Evolutionary conservation across 768 basidiomycete species (phyloP), one percentile per base, ranked within the genome.

Genomic region (Ephemerocybe angulata): DNA sequence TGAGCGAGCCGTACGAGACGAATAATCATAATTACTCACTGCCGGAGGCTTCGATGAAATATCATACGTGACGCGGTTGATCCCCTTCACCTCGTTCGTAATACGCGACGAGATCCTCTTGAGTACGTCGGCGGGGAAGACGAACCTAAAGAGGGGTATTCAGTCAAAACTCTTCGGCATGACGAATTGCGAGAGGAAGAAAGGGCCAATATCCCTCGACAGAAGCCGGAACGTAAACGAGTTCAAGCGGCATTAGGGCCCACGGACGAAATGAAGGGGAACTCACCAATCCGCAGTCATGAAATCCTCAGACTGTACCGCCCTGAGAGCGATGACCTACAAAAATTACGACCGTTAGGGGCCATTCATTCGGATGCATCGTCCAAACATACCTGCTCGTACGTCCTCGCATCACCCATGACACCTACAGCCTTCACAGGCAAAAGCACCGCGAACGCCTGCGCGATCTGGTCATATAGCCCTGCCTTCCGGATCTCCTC

Each of bases 251-350:
- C n/a, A n/a, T n/a, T n/a, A n/a, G n/a, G n/a, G n/a, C n/a, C n/a
- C n/a, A n/a, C n/a, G n/a, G n/a, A n/a, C n/a, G n/a, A n/a, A n/a
- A n/a, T n/a, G n/a, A n/a, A n/a, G n/a, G n/a, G n/a, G n/a, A 44
- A 55, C 41, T 67, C 82, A 93, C 96, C 96, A 98, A 69, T 98
- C 96, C 31, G 97, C 97, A 13, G 97, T 99, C 97, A 99, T 99
- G 67, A 99, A 99, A 70, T 99, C 97, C 67, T 98, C 96, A n/a
- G 94, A 87, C 67, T 91, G 88, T 8, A 98, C 96, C 2, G 97
- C 97, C 49, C 97, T 84, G 51, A 99, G 77, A 1, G 93, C 91
- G 55, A 98, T 92, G 47, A 99, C 95, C 85, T 89, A 61, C 35
- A 25, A 13, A 33, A 50, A 54, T 28, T 48, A 57, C 56, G 43